phyloP scores from a whole-genome alignment of 1,284 basidiomycete genomes.

The Amylostereum chailletii region DNA sequence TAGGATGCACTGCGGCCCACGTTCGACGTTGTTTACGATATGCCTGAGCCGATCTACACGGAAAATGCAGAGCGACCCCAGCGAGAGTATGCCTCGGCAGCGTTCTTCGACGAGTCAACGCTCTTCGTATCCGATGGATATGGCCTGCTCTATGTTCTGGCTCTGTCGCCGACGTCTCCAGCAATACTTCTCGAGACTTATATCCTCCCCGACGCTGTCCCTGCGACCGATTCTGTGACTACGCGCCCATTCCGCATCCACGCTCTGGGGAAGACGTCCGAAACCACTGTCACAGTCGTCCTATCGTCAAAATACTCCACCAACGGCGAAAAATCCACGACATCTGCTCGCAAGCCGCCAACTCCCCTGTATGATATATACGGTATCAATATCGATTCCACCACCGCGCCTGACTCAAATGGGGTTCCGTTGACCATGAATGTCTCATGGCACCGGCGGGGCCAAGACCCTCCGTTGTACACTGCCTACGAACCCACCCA shows the following conservation, averaged over 20 bases:
- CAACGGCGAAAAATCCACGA: background rate
- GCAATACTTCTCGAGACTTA: constrained; percentile 47
- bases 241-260: constrained; percentile 54
- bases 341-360: constrained; percentile 2
- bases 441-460: constrained; percentile 60
- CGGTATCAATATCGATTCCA: too few species aligned
- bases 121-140: constrained; percentile 68
- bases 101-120: constrained; percentile 40
- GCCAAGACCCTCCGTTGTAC: constrained; percentile 64
- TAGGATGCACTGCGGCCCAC: constrained; percentile 46
- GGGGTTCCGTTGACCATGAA: constrained; percentile 30
- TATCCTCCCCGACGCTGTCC: constrained; percentile 30
- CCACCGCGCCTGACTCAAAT: constrained; percentile 14
- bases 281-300: constrained; percentile 34
- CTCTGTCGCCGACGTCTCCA: constrained; percentile 23
- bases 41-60: constrained; percentile 44
- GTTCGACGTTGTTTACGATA: constrained; percentile 49
- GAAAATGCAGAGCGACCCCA: constrained; percentile 28
- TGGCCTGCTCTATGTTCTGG: constrained; percentile 59
- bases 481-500: constrained; percentile 39
- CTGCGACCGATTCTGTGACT: constrained; percentile 11
- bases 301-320: constrained; percentile 48
- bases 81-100: constrained; percentile 72
- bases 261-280: constrained; percentile 20
- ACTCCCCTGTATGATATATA: too few species aligned